Evolutionary conservation across 2,329 filamentous ascomycete species (phyloP).

Genomic region (Samsoniella hepiali): DNA sequence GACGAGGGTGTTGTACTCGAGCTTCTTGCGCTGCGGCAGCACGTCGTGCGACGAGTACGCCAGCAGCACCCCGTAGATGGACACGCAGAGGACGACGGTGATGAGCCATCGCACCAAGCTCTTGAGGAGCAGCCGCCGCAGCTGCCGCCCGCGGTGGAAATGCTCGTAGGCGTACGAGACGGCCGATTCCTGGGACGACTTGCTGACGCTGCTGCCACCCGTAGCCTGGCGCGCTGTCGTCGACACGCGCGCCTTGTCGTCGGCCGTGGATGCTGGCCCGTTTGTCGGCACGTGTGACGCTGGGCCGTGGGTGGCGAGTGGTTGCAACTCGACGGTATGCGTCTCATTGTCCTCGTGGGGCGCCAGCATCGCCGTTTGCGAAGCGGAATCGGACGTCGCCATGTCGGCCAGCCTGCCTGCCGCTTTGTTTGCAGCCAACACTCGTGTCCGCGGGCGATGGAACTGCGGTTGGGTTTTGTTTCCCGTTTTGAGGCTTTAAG

Average conservation of each 20-base stretch:
- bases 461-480: not conserved
- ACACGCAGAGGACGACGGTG: conserved; percentile 28
- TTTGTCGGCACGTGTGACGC: not conserved
- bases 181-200: not conserved
- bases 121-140: conserved; percentile 21
- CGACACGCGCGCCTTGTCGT: not conserved
- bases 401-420: not conserved
- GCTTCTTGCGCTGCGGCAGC: conserved; percentile 35
- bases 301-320: not conserved
- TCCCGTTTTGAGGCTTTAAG: not conserved
- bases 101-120: conserved; percentile 28
- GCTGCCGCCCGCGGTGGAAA: conserved; percentile 23
- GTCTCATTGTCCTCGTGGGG: not conserved
- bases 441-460: not conserved
- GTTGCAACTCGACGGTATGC: not conserved
- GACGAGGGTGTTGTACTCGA: conserved; percentile 42
- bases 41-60: conserved; percentile 29
- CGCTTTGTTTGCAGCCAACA: not conserved
- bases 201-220: not conserved
- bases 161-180: conserved; percentile 24
- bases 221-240: not conserved
- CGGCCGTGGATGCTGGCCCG: not conserved
- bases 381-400: not conserved
- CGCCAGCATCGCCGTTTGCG: not conserved
- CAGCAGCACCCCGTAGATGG: conserved; percentile 30